These are phyloP conservation scores for Xanthoconium stramineum DNA, from an alignment of 768 basidiomycete species.

Conservation along the genomic window DNA sequence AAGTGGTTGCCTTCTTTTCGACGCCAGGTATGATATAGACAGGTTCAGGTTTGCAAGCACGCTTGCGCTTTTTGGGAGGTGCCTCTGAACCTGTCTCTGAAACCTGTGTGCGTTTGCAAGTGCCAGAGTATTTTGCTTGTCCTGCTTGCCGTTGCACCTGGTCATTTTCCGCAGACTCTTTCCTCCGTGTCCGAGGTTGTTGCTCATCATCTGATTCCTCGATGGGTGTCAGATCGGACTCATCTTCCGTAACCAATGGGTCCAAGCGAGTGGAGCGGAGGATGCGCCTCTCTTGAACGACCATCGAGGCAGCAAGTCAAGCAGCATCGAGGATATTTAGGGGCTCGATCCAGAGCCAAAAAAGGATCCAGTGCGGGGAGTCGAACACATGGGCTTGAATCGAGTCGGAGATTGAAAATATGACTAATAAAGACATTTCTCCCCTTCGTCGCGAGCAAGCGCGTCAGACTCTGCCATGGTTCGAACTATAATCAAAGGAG, in stretches of 20 bases:
- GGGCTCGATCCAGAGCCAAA: conserved; percentile 1
- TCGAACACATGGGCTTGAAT: conserved; percentile 1
- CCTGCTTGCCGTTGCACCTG: neutral
- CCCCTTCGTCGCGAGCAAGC: neutral
- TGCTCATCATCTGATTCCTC: conserved; percentile 3
- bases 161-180: neutral
- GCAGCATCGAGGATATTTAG: neutral
- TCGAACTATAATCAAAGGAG: conserved; percentile 90
- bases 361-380: neutral
- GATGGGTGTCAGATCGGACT: conserved; percentile 18
- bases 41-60: conserved; percentile 41
- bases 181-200: neutral
- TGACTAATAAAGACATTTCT: neutral
- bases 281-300: neutral
- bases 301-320: neutral
- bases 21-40: conserved; percentile 73
- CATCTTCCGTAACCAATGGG: neutral
- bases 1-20: conserved; percentile 61
- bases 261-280: neutral
- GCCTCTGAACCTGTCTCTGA: conserved; percentile 11
- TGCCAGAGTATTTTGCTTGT: neutral
- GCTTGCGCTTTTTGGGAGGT: conserved; percentile 28
- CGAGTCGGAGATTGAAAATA: conserved; percentile 21
- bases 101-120: conserved; percentile 10
- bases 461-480: conserved; percentile 49